Percentiles rank a stretch among this genome's conserved stretches.
Evolutionary conservation across 2,329 filamentous ascomycete genomes (phyloP).

Genomic region (Colletotrichum higginsianum): DNA sequence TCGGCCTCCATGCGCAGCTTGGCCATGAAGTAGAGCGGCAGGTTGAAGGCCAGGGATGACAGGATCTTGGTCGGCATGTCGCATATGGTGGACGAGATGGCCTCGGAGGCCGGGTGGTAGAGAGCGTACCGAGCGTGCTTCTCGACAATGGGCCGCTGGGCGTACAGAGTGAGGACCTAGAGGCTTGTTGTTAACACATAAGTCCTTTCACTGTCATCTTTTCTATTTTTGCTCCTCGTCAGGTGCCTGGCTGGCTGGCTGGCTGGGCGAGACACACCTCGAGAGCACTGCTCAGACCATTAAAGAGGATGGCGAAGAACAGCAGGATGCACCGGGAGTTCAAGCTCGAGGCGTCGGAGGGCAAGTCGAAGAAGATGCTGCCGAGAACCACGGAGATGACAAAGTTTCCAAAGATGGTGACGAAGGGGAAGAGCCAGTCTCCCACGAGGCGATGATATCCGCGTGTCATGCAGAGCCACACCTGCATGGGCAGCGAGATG

Average conservation of each 20-base stretch:
- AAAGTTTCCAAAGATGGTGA: conserved; percentile 61
- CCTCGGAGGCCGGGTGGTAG: conserved; percentile 50
- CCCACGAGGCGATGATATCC: conserved; percentile 71
- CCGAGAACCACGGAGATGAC: conserved; percentile 69
- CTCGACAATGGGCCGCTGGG: conserved; percentile 47
- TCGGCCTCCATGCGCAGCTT: conserved; percentile 69
- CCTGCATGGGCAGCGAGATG: conserved; percentile 73
- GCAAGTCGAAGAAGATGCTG: conserved; percentile 75
- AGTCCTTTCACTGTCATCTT: too few relatives aligned
- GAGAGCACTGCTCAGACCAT: conserved; percentile 46
- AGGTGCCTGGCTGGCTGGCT: too few relatives aligned
- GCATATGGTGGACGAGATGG: conserved; percentile 31
- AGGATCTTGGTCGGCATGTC: conserved; percentile 50
- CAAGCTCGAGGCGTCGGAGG: conserved; percentile 67
- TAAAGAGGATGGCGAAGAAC: conserved; percentile 53
- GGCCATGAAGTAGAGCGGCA: conserved; percentile 76
- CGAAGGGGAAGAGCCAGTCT: conserved; percentile 75
- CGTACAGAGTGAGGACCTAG: conserved; percentile 45
- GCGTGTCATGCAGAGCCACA: conserved; percentile 69
- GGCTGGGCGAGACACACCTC: conserved; percentile 25
- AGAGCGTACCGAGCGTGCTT: conserved; percentile 49
- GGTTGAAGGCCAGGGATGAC: conserved; percentile 72
- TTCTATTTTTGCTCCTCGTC: background rate
- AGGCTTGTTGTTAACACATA: background rate
- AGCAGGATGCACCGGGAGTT: conserved; percentile 54